Base-by-base conservation (phyloP, 768 basidiomycete species). In the Chiua virens region DNA sequence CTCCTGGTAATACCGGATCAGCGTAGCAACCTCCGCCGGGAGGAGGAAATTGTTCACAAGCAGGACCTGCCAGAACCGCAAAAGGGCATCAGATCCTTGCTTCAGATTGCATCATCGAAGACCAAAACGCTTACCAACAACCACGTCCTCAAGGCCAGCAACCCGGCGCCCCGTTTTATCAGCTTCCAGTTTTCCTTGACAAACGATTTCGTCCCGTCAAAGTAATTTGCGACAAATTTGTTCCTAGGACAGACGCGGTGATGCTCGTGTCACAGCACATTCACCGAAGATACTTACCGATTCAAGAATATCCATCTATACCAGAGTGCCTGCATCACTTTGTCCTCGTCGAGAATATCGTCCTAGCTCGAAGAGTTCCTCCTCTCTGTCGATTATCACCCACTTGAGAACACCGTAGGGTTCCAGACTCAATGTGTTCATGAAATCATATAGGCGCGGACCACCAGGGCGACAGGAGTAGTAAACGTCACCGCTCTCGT, bases 281-380 rank as follows among this genome's bases (percentile, higher is more conserved):
- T 14, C n/a, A 44, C 18, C 8, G 36, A 27, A 18, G n/a, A 20
- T 14, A 45, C 72, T 44, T 43, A 84, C 85, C 80, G 69, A 59
- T 87, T 77, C 28, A 83, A 63, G 45, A 83, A 66, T 4, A 89
- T 86, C 87, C 87, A 91, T 45, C 89, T 64, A 13, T 73, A 80
- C 89, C 89, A 91, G 13, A 91, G 68, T 6, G 87, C 86, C 49
- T 82, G 80, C 74, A 92, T 86, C 8, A 89, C 82, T 64, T 91
- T 92, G 51, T 86, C 81, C 54, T 89, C 86, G 50, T 89, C 87
- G 36, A 74, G 73, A 11, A 89, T 72, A 59, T 89, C 83, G 53
- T 87, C 84, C 40, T n/a, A 78, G 70, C 54, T 89, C 85, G 50
- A 81, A 89, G 0, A 91, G 74, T 55, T 90, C 88, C 43, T 89